phyloP scores from a whole-genome alignment of 2,329 filamentous ascomycete genomes.

The Plenodomus lindquistii region DNA sequence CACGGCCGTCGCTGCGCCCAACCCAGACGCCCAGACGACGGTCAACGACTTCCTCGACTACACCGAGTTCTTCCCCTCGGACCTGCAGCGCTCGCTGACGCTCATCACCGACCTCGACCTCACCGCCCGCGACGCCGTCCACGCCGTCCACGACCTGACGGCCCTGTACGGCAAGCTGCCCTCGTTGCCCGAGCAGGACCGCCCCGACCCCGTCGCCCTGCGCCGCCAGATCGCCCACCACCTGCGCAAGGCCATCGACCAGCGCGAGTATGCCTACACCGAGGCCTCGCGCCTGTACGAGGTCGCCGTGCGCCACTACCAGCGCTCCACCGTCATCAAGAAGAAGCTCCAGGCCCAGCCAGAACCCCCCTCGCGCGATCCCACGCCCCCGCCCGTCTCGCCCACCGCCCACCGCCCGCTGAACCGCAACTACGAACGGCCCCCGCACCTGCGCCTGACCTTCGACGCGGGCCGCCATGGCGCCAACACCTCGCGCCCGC shows the following conservation, averaged over 20 bases:
- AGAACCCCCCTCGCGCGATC: slow-evolving; percentile 63
- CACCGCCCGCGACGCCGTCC: slow-evolving; percentile 48
- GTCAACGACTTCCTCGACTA: slow-evolving; percentile 71
- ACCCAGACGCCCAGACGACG: slow-evolving; percentile 67
- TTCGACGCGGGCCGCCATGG: slow-evolving; percentile 29
- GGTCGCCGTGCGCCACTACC: slow-evolving; percentile 60
- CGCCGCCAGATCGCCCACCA: slow-evolving; percentile 61
- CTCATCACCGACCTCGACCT: slow-evolving; percentile 60
- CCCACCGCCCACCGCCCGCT: slow-evolving; percentile 40
- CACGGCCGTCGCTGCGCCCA: slow-evolving; percentile 50
- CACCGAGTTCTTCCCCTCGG: slow-evolving; percentile 69
- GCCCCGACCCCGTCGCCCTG: slow-evolving; percentile 57
- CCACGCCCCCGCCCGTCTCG: slow-evolving; percentile 56
- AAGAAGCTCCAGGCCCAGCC: slow-evolving; percentile 65
- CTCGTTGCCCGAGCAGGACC: slow-evolving; percentile 50
- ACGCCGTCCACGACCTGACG: slow-evolving; percentile 53
- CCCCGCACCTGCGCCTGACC: slow-evolving; percentile 35
- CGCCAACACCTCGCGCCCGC: slow-evolving; percentile 22
- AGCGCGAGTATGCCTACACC: slow-evolving; percentile 59
- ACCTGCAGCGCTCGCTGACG: slow-evolving; percentile 65
- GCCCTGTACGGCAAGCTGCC: slow-evolving; percentile 56
- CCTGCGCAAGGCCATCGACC: slow-evolving; percentile 58
- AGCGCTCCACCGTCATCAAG: slow-evolving; percentile 62
- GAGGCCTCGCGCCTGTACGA: slow-evolving; percentile 62
- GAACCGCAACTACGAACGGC: slow-evolving; percentile 25